Evolutionary conservation across 495 filamentous ascomycete species (phyloP), one percentile per base, ranked within the genome.

Genomic region (Daldinia childiae): DNA sequence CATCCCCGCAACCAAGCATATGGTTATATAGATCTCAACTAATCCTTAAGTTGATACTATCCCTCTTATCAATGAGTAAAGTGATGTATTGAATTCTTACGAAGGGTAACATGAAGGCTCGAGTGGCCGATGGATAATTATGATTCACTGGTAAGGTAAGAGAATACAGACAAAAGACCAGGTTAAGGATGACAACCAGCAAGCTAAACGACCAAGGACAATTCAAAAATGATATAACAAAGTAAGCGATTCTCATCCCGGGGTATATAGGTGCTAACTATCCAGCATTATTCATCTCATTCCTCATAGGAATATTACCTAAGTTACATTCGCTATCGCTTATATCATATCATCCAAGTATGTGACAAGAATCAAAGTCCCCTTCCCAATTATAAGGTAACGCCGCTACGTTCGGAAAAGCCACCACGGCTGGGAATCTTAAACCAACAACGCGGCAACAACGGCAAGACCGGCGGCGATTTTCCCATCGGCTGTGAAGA

Each of bases 361-460:
- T 62, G 17, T 61, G 56, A 56, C 29, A 55, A 65, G 48, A 65
- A 64, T 48, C 4, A 1, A 55, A 61, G 38, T n/a, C 30, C 21
- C 52, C 4, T 57, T 36, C 5, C 6, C 15, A 12, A 41, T 9
- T 30, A 52, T 38, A 14, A 36, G 12, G 34, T 27, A 41, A 24
- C 32, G 43, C 43, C 8, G 19, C 11, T 21, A 12, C 3, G 9
- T 14, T 48, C 8, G 19, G 9, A 48, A 8, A 21, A 48, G 8
- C 8, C 43, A 24, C 4, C 43, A 24, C 19, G 8, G 56, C n/a
- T 15, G 24, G 12, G 8, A 55, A 14, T 38, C 12, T 57, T 62
- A 73, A 43, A 73, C 54, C 9, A 73, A 21, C 38, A 73, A 68
- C 30, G 73, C 75, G 50, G 68, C 60, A 26, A 39, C 64, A 5